Evolutionary conservation across 192 early-diverging fungal genomes (phyloP).

Genomic region (Linnemannia zychae): DNA sequence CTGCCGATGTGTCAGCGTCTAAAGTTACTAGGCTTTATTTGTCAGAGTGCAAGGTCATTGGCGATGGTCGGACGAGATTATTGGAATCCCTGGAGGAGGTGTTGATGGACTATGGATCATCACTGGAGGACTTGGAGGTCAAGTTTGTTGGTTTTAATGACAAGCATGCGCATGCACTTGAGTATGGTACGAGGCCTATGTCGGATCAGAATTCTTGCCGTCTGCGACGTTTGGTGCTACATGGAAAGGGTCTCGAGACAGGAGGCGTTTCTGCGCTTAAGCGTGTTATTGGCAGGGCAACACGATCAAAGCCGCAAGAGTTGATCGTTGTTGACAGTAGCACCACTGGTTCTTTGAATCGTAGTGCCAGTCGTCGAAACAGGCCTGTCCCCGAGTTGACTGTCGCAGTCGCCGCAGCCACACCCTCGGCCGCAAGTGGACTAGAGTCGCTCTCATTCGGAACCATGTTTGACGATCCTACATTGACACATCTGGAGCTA

Average conservation of each 20-base stretch:
- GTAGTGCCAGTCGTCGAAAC: background rate
- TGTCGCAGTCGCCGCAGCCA: background rate
- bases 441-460: slow-evolving; percentile 19
- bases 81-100: slow-evolving; percentile 45
- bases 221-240: slow-evolving; percentile 44
- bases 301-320: slow-evolving; percentile 1
- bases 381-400: background rate
- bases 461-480: slow-evolving; percentile 27
- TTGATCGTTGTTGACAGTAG: background rate
- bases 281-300: slow-evolving; percentile 29
- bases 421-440: background rate
- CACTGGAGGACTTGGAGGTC: slow-evolving; percentile 41
- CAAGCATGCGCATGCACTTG: slow-evolving; percentile 47
- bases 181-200: slow-evolving; percentile 34
- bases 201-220: slow-evolving; percentile 11
- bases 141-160: slow-evolving; percentile 51
- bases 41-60: slow-evolving; percentile 27
- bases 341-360: background rate
- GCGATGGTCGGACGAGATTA: slow-evolving; percentile 18
- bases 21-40: slow-evolving; percentile 26
- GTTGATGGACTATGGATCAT: slow-evolving; percentile 22
- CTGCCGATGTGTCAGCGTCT: slow-evolving; percentile 20
- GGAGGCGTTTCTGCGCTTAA: slow-evolving; percentile 29
- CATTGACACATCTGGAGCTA: slow-evolving; percentile 42
- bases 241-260: slow-evolving; percentile 41